These are phyloP conservation scores for Boletus smithii DNA, from an alignment of 1,284 basidiomycete genomes.

Conservation along the genomic window DNA sequence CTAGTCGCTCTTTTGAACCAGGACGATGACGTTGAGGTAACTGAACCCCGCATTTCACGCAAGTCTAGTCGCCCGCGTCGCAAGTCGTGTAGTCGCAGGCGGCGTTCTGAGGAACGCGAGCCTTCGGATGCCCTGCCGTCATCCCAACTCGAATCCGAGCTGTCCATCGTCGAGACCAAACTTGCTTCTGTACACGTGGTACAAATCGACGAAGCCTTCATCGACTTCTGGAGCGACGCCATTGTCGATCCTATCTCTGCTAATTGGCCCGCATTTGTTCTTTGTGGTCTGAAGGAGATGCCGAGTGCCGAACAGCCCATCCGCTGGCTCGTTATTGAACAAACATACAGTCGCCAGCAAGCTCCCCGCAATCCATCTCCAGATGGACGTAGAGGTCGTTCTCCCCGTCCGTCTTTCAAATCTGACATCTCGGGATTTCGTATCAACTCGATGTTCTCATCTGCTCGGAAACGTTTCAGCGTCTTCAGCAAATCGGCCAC, in stretches of 20 bases:
- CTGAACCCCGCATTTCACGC: constrained; percentile 38
- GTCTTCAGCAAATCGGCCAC: constrained; percentile 44
- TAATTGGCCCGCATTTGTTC: constrained; percentile 61
- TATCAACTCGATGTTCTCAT: constrained; percentile 40
- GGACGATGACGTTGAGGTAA: constrained; percentile 58
- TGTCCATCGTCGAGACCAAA: constrained; percentile 36
- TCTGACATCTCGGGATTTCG: constrained; percentile 41
- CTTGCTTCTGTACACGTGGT: constrained; percentile 42
- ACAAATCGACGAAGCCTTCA: constrained; percentile 71
- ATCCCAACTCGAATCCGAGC: constrained; percentile 14
- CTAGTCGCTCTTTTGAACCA: constrained; percentile 56
- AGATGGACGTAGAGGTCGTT: constrained; percentile 34
- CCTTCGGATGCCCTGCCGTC: constrained; percentile 2
- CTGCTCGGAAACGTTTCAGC: constrained; percentile 55
- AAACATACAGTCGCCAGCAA: constrained; percentile 42
- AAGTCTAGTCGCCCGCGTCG: constrained; percentile 22
- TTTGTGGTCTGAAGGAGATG: constrained; percentile 57
- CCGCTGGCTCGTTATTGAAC: constrained; percentile 65
- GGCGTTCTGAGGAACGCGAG: constrained; percentile 19
- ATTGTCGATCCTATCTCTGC: constrained; percentile 60
- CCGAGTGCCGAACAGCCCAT: constrained; percentile 29
- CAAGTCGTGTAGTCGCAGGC: constrained; percentile 25
- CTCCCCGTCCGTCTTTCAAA: constrained; percentile 50
- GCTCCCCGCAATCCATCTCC: constrained; percentile 22
- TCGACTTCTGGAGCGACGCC: constrained; percentile 75